Conservation (phyloP, 352 stramenopile genomes). For the Globisporangium megalacanthum region DNA sequence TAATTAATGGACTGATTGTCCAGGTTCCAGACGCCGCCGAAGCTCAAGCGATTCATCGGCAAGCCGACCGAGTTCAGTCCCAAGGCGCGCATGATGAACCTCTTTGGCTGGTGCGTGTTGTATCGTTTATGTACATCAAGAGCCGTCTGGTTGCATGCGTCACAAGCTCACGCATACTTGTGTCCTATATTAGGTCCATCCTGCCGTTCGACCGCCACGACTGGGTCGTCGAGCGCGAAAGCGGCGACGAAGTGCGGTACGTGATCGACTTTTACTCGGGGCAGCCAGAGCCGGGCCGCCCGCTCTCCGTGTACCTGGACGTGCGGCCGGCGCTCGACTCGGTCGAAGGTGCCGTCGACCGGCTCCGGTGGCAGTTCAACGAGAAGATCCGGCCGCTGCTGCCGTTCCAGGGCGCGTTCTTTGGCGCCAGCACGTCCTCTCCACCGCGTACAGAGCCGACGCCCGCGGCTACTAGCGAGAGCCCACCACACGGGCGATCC, state of each 20-base stretch:
- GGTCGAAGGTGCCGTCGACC: constrained; percentile 67
- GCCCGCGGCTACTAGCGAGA: not conserved
- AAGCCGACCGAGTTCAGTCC: constrained; percentile 93
- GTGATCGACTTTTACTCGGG: constrained; percentile 99
- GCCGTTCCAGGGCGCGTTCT: constrained; percentile 57
- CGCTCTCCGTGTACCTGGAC: constrained; percentile 94
- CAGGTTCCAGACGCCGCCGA: constrained; percentile 50
- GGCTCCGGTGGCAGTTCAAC: constrained; percentile 74
- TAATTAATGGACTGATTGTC: constrained; percentile 9
- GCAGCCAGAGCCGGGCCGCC: constrained; percentile 67
- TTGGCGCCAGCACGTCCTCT: constrained; percentile 19
- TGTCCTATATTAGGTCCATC: constrained; percentile 54
- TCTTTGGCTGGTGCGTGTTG: constrained; percentile 55
- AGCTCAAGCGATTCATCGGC: constrained; percentile 93
- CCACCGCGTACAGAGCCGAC: not conserved
- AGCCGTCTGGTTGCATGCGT: not conserved
- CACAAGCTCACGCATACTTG: not conserved
- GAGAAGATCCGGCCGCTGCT: constrained; percentile 67
- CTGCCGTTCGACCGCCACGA: constrained; percentile 98
- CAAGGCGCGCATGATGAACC: constrained; percentile 91
- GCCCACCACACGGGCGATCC: constrained; percentile 17
- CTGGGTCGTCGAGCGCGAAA: constrained; percentile 93
- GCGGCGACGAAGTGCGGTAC: constrained; percentile 92
- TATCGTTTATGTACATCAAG: not conserved
- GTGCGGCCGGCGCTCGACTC: constrained; percentile 95